Evolutionary conservation across 169 alveolate species (phyloP), one percentile per base, ranked within the genome.

Genomic region (Plasmodium adleri): DNA sequence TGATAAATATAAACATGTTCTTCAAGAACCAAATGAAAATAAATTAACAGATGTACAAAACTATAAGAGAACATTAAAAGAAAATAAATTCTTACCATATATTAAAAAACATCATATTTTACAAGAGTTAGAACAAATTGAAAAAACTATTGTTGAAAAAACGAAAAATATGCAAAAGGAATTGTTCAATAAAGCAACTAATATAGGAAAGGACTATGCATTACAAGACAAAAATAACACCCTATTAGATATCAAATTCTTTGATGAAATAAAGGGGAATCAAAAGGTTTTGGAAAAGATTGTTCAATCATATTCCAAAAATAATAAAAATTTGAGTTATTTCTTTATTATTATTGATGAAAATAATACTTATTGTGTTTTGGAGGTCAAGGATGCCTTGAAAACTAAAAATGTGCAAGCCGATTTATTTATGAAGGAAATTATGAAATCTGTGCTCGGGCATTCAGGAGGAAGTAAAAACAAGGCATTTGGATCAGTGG

Each of bases 21-120:
- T 75, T 60, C 92, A 88, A 1, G 92, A 88, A 47, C 90, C 88
- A 70, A 94, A 94, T 87, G 93, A 91, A 24, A 71, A 73, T 12
- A 64, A 73, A 24, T 87, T 92, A 87, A 67, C 94, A 10, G 92
- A 86, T 49, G 75, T 86, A 59, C 92, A 72, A 24, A 72, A 20
- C 28, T 86, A 60, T 22, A 86, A 86, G 22, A 62, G 88, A 52
- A 43, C 72, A n/a, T 73, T 86, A 60, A 86, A 86, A 56, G 92
- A 86, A 86, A 87, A 86, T 71, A 86, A 86, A 52, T 86, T 86
- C 62, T 64, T 86, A 32, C 92, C 92, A 47, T 72, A 71, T 47
- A 26, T 86, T 47, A 86, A 73, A 74, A 86, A 86, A 62, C 45
- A 86, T 13, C 4, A 72, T 22, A 86, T 86, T 49, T 32, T 86